Percentiles rank a stretch among this genome's conserved stretches.
Conservation (phyloP, 2,329 filamentous ascomycete genomes). For the Dactylellina haptotyla region DNA sequence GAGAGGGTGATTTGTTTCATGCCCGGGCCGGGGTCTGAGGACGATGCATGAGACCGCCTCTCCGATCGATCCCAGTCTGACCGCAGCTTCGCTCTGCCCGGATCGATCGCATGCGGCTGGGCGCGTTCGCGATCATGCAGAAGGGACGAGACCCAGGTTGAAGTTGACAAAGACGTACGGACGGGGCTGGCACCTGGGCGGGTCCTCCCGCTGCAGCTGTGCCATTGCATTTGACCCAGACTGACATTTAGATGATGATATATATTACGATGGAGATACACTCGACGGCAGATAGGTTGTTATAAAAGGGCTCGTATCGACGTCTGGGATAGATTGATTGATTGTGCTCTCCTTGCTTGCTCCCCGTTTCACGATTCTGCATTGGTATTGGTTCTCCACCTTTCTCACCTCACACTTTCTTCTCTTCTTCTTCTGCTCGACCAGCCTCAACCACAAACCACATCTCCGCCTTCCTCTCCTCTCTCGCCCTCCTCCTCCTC, state of each 20-base stretch:
- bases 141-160: too few relatives aligned
- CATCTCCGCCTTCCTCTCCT: background rate
- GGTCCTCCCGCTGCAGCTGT: too few relatives aligned
- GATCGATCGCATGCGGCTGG: too few relatives aligned
- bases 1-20: too few relatives aligned
- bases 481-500: background rate
- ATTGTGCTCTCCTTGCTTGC: background rate
- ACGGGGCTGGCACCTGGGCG: too few relatives aligned
- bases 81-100: background rate
- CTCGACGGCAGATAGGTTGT: too few relatives aligned
- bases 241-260: too few relatives aligned
- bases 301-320: background rate
- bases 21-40: background rate
- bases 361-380: conserved; percentile 37
- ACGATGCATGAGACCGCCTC: background rate
- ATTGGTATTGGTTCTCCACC: conserved; percentile 34
- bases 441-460: background rate
- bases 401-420: background rate
- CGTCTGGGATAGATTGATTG: background rate
- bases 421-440: background rate
- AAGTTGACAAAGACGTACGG: too few relatives aligned
- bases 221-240: too few relatives aligned
- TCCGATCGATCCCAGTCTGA: background rate
- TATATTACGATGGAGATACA: too few relatives aligned
- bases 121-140: too few relatives aligned